These are phyloP conservation scores for Peterozyma xylosa DNA, from an alignment of 805 yeast species.

Conservation along the genomic window DNA sequence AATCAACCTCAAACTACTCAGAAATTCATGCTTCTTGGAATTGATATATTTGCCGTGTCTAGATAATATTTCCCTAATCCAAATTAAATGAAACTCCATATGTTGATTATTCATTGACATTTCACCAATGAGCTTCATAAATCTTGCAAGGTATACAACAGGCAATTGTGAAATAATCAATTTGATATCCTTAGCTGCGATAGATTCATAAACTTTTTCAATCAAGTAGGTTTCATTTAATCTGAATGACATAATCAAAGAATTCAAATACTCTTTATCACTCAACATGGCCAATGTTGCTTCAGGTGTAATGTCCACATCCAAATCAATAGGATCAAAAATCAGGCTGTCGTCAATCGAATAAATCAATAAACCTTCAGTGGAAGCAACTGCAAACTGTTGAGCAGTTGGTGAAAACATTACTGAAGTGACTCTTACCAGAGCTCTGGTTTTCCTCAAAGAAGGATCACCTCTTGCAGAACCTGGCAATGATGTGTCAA, in stretches of 20 bases:
- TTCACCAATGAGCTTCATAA: conserved; percentile 64
- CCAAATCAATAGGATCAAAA: conserved; percentile 94
- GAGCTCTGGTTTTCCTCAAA: conserved; percentile 69
- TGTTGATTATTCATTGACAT: conserved; percentile 68
- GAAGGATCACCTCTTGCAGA: conserved; percentile 74
- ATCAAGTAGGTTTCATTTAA: conserved; percentile 75
- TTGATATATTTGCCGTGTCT: conserved; percentile 74
- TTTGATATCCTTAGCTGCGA: conserved; percentile 65
- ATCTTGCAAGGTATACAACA: conserved; percentile 58
- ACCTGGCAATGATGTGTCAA: conserved; percentile 78
- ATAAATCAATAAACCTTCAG: conserved; percentile 83
- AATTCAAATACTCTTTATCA: conserved; percentile 60
- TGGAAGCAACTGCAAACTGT: conserved; percentile 90
- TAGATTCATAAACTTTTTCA: conserved; percentile 62
- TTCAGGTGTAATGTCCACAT: conserved; percentile 84
- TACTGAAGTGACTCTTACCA: conserved; percentile 70
- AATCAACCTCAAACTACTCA: conserved; percentile 57
- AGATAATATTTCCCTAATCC: conserved; percentile 67
- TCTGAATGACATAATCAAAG: conserved; percentile 89
- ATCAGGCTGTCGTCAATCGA: conserved; percentile 67
- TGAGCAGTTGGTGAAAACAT: conserved; percentile 85
- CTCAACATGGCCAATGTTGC: conserved; percentile 53
- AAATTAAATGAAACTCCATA: conserved; percentile 72
- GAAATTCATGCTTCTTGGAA: conserved; percentile 51
- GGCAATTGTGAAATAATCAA: conserved; percentile 70